phyloP scores from a whole-genome alignment of 2,329 filamentous ascomycete species.

The Colletotrichum tropicicola region DNA sequence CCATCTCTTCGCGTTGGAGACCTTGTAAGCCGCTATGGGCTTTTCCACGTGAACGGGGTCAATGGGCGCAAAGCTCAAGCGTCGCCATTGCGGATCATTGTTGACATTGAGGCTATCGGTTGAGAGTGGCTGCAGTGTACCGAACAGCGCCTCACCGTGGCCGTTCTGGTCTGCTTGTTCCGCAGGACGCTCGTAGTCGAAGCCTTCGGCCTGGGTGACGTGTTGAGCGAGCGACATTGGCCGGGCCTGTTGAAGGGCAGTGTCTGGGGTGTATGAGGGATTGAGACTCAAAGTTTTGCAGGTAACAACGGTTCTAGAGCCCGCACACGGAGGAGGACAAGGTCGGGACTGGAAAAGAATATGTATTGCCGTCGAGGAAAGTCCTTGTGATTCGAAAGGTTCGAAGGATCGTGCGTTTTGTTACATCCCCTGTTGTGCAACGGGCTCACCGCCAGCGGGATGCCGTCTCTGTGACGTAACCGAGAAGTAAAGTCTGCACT shows the following conservation, averaged over 20 bases:
- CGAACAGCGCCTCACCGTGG: conserved; percentile 36
- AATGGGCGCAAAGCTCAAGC: conserved; percentile 38
- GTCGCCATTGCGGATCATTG: conserved; percentile 32
- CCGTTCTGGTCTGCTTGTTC: conserved; percentile 33
- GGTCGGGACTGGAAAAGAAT: background rate
- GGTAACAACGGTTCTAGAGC: too few species aligned
- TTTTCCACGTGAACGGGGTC: conserved; percentile 37
- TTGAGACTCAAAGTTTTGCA: background rate
- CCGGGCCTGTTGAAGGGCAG: too few species aligned
- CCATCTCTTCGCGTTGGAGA: conserved; percentile 37
- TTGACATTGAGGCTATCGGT: conserved; percentile 7
- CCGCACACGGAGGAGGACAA: too few species aligned
- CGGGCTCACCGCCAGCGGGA: background rate
- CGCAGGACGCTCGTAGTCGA: conserved; percentile 45
- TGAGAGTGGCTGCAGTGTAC: conserved; percentile 33
- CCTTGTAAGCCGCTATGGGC: conserved; percentile 40
- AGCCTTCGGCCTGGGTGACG: conserved; percentile 50
- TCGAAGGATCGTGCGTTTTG: background rate
- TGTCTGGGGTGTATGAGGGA: too few species aligned
- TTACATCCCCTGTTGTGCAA: background rate
- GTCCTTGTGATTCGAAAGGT: background rate
- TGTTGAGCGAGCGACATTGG: conserved; percentile 54
- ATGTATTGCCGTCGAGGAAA: background rate
- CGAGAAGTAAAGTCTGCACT: background rate
- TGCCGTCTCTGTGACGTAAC: conserved; percentile 28